These are phyloP conservation scores for Solanum ossicruentum DNA, from an alignment of 257 asterid genomes.

Conservation along the genomic window DNA sequence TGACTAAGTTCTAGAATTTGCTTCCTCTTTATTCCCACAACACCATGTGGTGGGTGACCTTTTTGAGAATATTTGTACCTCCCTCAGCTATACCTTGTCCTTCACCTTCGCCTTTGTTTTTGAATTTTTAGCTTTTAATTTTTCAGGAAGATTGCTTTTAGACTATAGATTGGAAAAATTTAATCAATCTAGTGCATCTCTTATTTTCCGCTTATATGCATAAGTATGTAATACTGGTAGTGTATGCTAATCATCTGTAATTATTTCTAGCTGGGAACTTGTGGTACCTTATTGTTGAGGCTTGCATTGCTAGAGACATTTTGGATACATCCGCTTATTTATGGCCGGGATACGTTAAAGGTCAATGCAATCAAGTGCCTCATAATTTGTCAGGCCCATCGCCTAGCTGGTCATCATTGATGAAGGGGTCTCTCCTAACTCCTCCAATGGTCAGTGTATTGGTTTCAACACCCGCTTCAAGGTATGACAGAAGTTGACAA, in stretches of 20 bases:
- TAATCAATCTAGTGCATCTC: not conserved
- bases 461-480: slow-evolving; percentile 86
- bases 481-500: slow-evolving; percentile 35
- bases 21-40: not conserved
- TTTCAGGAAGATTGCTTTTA: not conserved
- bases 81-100: not conserved
- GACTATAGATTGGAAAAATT: not conserved
- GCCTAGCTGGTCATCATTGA: slow-evolving; percentile 80
- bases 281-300: slow-evolving; percentile 87
- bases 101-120: not conserved
- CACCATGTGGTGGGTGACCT: not conserved
- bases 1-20: not conserved
- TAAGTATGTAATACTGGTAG: not conserved
- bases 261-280: slow-evolving; percentile 61
- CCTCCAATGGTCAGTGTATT: slow-evolving; percentile 63
- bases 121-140: not conserved
- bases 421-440: slow-evolving; percentile 74
- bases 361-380: slow-evolving; percentile 68
- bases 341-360: slow-evolving; percentile 96
- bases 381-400: slow-evolving; percentile 61
- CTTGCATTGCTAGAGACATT: slow-evolving; percentile 89
- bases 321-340: slow-evolving; percentile 84
- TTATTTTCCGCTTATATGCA: not conserved
- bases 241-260: slow-evolving; percentile 17
- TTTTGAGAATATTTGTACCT: not conserved